These are phyloP conservation scores for Kazachstania taianensis DNA, from an alignment of 805 yeast genomes.

Conservation along the genomic window DNA sequence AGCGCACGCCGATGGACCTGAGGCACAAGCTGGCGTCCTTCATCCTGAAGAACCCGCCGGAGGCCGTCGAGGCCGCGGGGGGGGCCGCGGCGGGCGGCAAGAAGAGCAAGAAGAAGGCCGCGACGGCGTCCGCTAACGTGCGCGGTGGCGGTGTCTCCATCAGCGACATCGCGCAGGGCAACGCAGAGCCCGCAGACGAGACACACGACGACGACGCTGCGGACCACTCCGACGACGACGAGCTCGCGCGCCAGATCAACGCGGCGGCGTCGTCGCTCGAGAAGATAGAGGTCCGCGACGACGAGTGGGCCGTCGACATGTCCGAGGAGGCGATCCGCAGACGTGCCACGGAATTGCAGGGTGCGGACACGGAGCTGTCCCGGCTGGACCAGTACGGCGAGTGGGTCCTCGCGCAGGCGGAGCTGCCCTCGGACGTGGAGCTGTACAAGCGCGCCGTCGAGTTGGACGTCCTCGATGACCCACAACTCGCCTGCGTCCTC, in stretches of 20 bases:
- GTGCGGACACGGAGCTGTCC: slow-evolving; percentile 37
- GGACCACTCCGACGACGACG: slow-evolving; percentile 58
- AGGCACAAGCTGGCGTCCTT: slow-evolving; percentile 80
- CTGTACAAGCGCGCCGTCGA: slow-evolving; percentile 84
- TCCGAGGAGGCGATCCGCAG: slow-evolving; percentile 91
- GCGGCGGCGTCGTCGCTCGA: slow-evolving; percentile 72
- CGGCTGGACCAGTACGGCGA: slow-evolving; percentile 75
- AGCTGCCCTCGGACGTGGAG: slow-evolving; percentile 76
- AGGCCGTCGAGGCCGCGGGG: slow-evolving; percentile 37
- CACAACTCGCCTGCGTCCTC: slow-evolving; percentile 78
- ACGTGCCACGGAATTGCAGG: slow-evolving; percentile 82
- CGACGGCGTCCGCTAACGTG: slow-evolving; percentile 82
- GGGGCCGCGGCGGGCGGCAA: slow-evolving; percentile 29
- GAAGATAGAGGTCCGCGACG: slow-evolving; percentile 64
- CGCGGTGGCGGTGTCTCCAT: slow-evolving; percentile 81
- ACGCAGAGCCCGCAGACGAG: slow-evolving; percentile 15
- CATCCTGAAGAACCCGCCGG: slow-evolving; percentile 84
- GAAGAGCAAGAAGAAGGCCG: slow-evolving; percentile 63
- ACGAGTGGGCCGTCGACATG: slow-evolving; percentile 96
- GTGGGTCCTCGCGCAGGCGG: slow-evolving; percentile 54
- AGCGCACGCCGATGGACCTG: slow-evolving; percentile 71
- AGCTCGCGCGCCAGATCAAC: slow-evolving; percentile 64
- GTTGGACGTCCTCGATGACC: slow-evolving; percentile 57
- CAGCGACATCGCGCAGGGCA: slow-evolving; percentile 61
- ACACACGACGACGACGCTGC: slow-evolving; percentile 33